phyloP scores from a whole-genome alignment of 2,329 filamentous ascomycete species.

The Talaromyces albobiverticillius region DNA sequence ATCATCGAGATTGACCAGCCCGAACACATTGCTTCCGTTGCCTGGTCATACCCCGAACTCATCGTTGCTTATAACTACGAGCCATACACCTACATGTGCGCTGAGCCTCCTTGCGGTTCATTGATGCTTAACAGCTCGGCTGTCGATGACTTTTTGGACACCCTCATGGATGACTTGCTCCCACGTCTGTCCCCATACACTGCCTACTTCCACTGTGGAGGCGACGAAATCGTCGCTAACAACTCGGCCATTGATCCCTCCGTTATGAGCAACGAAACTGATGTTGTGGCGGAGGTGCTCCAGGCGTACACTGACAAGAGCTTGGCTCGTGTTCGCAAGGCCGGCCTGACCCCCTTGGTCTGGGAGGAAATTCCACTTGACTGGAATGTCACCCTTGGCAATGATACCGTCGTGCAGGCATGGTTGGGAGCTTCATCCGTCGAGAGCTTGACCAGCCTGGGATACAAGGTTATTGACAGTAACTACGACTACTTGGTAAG shows the following conservation, averaged over 20 bases:
- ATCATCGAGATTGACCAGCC: not conserved
- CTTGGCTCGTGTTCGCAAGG: not conserved
- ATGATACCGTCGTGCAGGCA: not conserved
- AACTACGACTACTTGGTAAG: not conserved
- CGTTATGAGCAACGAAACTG: not conserved
- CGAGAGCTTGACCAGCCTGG: not conserved
- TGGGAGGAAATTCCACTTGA: not conserved
- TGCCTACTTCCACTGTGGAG: not conserved
- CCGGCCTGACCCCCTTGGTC: not conserved
- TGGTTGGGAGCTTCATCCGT: not conserved
- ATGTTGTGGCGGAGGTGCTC: not conserved
- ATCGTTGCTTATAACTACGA: not conserved
- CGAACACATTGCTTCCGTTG: not conserved
- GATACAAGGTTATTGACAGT: not conserved
- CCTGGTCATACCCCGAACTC: not conserved
- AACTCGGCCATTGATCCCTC: not conserved
- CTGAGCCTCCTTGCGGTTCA: not conserved
- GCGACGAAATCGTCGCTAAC: not conserved
- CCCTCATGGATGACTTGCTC: not conserved
- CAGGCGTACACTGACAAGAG: not conserved
- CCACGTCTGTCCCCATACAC: not conserved
- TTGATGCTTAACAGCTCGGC: not conserved
- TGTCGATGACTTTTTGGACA: not conserved
- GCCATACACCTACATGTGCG: not conserved
- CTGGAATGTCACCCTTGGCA: not conserved